These are phyloP conservation scores for Pseudonitzschia multiseries DNA, from an alignment of 108 stramenopile species.

Conservation along the genomic window DNA sequence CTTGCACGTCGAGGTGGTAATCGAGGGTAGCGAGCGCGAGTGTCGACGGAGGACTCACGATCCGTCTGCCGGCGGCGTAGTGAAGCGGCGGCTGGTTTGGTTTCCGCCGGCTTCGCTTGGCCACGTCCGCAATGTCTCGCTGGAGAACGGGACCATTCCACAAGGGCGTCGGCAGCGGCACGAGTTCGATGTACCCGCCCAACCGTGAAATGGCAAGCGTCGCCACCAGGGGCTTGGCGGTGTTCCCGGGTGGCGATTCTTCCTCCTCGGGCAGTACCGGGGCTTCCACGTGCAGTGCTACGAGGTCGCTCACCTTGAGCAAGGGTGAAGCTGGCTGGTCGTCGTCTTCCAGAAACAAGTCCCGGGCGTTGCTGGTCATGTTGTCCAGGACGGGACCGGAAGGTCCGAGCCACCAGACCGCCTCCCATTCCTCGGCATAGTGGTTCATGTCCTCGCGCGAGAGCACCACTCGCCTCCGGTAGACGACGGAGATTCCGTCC, in stretches of 20 bases:
- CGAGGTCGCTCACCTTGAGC: slow-evolving; percentile 20
- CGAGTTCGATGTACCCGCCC: slow-evolving; percentile 75
- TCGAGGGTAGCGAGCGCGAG: slow-evolving; percentile 54
- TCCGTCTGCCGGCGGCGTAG: slow-evolving; percentile 22
- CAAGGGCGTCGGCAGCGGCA: slow-evolving; percentile 61
- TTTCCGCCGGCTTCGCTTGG: not conserved
- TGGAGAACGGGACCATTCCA: slow-evolving; percentile 52
- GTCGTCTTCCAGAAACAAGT: slow-evolving; percentile 33
- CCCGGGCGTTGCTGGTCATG: slow-evolving; percentile 9
- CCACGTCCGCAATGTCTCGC: slow-evolving; percentile 17
- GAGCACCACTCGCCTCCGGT: slow-evolving; percentile 43
- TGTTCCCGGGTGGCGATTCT: not conserved
- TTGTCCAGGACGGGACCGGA: slow-evolving; percentile 32
- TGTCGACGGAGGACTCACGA: slow-evolving; percentile 32
- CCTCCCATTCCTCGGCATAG: slow-evolving; percentile 23
- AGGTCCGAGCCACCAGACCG: slow-evolving; percentile 40
- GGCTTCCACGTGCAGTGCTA: slow-evolving; percentile 24
- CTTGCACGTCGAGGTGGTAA: slow-evolving; percentile 58
- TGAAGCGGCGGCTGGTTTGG: slow-evolving; percentile 10
- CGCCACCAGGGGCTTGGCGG: slow-evolving; percentile 20
- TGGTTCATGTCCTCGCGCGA: slow-evolving; percentile 11
- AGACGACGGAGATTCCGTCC: slow-evolving; percentile 67
- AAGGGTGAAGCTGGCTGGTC: slow-evolving; percentile 30
- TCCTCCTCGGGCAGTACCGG: not conserved
- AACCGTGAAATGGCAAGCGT: slow-evolving; percentile 65